Base-by-base conservation (phyloP, 2,329 filamentous ascomycete species). In the Penicillium sp. region DNA sequence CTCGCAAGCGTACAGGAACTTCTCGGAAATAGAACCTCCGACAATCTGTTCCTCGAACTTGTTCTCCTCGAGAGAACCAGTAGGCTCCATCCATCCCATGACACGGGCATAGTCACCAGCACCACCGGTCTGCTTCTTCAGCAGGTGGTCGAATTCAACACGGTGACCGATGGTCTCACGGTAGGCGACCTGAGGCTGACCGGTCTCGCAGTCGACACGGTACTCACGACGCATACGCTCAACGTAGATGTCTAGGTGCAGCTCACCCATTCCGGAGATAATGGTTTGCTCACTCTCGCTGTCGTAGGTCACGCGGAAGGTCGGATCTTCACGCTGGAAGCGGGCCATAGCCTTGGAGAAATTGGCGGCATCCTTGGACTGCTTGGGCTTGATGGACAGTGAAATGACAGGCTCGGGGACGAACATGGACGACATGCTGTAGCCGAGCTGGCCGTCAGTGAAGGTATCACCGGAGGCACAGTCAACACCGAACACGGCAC, bases 291-390 rank as follows among this genome's bases (percentile, higher is more conserved):
- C 89, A 61, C 89, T 93, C 78, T 99, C 94, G 14, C 85, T 77
- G 70, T 99, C 94, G 67, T 96, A 92, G 67, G 91, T 89, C 33
- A 99, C 90, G 50, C 94, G 87, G 85, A 99, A 99, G 11, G 94
- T 99, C 3, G 94, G 94, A 68, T 99, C 94, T 77, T 99, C 94
- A 60, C 94, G 89, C 77, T 97, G 93, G 84, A 99, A 99, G 65
- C 94, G 90, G 74, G 93, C 94, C 87, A 99, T 97, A 64, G 94
- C 94, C 79, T 99, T 99, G 71, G 88, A 92, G 83, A 99, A 99
- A 79, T 95, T 94, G 71, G 91, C 87, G 54, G 89, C 87, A 68
- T 99, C 93, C 73, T 91, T 94, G 72, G 85, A 92, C 73, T 91
- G 87, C 82, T 97, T 97, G 44, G 94, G 94, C 76, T 91, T 92